Base-by-base conservation (phyloP, 495 filamentous ascomycete species). In the Talaromyces proteolyticus region DNA sequence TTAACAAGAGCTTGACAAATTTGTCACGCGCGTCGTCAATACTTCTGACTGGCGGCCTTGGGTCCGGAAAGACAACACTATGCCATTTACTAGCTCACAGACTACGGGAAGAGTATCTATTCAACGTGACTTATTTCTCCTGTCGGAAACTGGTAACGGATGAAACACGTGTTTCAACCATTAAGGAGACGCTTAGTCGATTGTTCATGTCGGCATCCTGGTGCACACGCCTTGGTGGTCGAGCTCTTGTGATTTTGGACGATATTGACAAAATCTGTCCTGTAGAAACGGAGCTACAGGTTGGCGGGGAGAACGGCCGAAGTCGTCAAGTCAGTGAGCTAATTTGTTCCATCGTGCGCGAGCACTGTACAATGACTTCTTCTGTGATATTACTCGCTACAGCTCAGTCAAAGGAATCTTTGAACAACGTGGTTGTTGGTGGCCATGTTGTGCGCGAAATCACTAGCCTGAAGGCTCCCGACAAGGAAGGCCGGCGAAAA, bases 201-300 rank as follows among this genome's bases (percentile, higher is more conserved):
- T 67, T 92, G 14, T 96, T 98, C 58, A 90, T 91, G 73, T 75
- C 80, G 29, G 93, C 94, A 12, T 82, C 84, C 37, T 98, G 92
- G 91, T 90, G 85, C 49, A 86, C 91, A 24, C 78, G 90, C 43
- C 78, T 90, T 10, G 91, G 88, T 37, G 91, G 93, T 5, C 83
- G 80, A 51, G 77, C 91, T 0, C 57, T 96, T 4, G 83, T 98
- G 12, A 80, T 98, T 37, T 72, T 98, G 3, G 93, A 98, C 59
- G 93, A 98, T 53, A 73, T 98, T 8, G 94, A 98, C 62, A 86
- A 86, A 53, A 70, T 98, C 8, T 96, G 93, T 61, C 91, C 92
- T 0, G 83, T 81, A 0, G 93, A 97, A 66, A 95, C 89, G 0
- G 93, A 97, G 62, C 72, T 96, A 22, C 87, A 95, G 66, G 89